phyloP scores from a whole-genome alignment of 345 rosid genomes.

The Lepidium didymum region DNA sequence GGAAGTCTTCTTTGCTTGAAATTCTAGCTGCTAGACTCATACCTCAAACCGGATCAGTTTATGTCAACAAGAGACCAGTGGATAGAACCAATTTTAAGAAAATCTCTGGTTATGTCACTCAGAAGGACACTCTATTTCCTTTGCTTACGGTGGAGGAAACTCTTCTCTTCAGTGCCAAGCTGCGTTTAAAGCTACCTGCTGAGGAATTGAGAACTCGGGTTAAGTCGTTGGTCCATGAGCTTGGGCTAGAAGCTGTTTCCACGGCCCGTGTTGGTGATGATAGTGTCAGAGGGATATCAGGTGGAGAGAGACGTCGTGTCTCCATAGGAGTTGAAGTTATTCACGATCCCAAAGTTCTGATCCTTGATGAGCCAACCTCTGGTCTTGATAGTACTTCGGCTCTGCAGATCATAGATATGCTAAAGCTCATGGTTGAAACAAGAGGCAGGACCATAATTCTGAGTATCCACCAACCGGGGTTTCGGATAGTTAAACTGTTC shows the following conservation, averaged over 20 bases:
- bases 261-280: constrained; percentile 74
- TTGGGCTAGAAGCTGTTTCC: constrained; percentile 72
- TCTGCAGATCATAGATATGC: constrained; percentile 74
- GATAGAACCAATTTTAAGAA: constrained; percentile 63
- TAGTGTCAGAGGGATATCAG: constrained; percentile 79
- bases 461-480: constrained; percentile 92
- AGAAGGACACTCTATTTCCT: constrained; percentile 82
- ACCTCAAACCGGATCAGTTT: constrained; percentile 58
- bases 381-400: constrained; percentile 94
- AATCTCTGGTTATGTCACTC: constrained; percentile 81
- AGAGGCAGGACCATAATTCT: constrained; percentile 64
- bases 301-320: constrained; percentile 93
- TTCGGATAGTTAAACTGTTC: constrained; percentile 78
- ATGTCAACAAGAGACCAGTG: constrained; percentile 53
- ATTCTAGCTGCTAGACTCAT: constrained; percentile 62
- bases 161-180: constrained; percentile 76
- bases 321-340: constrained; percentile 91
- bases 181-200: constrained; percentile 60
- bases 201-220: constrained; percentile 47
- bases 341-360: constrained; percentile 81
- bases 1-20: constrained; percentile 81
- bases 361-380: constrained; percentile 97
- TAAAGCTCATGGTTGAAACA: constrained; percentile 83
- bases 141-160: constrained; percentile 93
- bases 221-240: constrained; percentile 63